A percentile compares a stretch with the other conserved stretches of the same genome.
Conservation (phyloP, 202 grass and related monocot genomes). For the Panicum virgatum region DNA sequence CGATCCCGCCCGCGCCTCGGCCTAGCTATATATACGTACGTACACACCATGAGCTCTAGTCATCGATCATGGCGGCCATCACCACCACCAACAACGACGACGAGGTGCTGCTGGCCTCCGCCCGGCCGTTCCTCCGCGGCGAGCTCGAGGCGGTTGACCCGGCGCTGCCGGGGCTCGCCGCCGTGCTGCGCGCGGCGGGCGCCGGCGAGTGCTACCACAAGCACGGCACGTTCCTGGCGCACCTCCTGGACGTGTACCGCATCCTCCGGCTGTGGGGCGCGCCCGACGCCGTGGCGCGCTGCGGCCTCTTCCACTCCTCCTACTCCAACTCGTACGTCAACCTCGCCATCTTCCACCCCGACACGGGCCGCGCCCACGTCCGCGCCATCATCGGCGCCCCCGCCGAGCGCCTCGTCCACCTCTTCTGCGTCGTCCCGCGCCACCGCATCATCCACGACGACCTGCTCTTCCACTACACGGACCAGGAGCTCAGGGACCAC, state of each 20-base stretch:
- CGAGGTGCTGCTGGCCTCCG: slow-evolving; percentile 29
- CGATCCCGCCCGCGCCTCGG: too few relatives aligned
- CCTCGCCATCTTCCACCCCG: slow-evolving; percentile 87
- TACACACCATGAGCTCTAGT: too few relatives aligned
- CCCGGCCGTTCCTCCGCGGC: slow-evolving; percentile 72
- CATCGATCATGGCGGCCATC: too few relatives aligned
- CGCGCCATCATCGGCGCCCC: slow-evolving; percentile 44
- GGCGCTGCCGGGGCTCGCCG: slow-evolving; percentile 28
- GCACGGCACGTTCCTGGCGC: slow-evolving; percentile 87
- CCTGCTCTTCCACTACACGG: slow-evolving; percentile 52
- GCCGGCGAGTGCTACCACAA: slow-evolving; percentile 96
- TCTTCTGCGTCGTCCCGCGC: slow-evolving; percentile 79
- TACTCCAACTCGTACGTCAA: slow-evolving; percentile 97
- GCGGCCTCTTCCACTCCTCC: slow-evolving; percentile 83
- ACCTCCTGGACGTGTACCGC: slow-evolving; percentile 64
- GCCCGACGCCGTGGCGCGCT: slow-evolving; percentile 58
- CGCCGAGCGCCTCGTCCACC: slow-evolving; percentile 76
- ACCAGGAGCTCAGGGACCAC: slow-evolving; percentile 50
- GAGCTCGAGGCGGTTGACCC: slow-evolving; percentile 47
- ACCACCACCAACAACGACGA: too few relatives aligned
- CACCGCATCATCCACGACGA: slow-evolving; percentile 66
- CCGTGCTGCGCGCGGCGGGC: slow-evolving; percentile 55
- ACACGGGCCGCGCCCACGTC: slow-evolving; percentile 40
- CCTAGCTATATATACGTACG: too few relatives aligned
- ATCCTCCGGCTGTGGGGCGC: slow-evolving; percentile 67